These are phyloP conservation scores for Cyphellophora europaea DNA, from an alignment of 2,329 filamentous ascomycete genomes.

Conservation along the genomic window DNA sequence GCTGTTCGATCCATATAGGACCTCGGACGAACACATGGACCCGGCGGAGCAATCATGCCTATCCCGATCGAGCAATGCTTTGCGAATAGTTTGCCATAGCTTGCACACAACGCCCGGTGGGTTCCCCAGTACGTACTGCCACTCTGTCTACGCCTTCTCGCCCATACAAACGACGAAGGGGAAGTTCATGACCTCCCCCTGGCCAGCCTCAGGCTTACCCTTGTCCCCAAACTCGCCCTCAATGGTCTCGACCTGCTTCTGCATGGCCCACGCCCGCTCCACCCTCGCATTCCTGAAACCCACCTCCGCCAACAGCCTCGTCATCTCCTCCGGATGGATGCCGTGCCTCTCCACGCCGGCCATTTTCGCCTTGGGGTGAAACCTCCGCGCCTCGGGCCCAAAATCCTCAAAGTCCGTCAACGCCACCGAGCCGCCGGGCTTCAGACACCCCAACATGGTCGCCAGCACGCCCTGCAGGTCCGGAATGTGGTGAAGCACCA, in stretches of 20 bases:
- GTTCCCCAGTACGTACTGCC: too few species aligned
- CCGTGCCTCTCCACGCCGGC: constrained; percentile 47
- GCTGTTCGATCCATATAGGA: too few species aligned
- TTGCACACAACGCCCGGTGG: too few species aligned
- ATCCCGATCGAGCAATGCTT: too few species aligned
- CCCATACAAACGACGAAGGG: constrained; percentile 35
- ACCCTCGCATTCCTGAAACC: constrained; percentile 43
- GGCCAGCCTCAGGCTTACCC: constrained; percentile 5
- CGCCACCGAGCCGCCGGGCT: constrained; percentile 38
- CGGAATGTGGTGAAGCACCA: constrained; percentile 48
- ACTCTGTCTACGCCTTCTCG: too few species aligned
- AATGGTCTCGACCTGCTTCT: constrained; percentile 41
- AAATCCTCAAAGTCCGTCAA: constrained; percentile 52
- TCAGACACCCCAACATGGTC: constrained; percentile 39
- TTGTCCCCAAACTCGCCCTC: constrained; percentile 26
- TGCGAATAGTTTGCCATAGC: too few species aligned
- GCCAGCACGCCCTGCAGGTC: constrained; percentile 33
- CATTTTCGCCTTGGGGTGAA: constrained; percentile 45
- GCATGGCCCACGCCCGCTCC: constrained; percentile 38
- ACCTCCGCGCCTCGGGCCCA: constrained; percentile 41
- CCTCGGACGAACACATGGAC: too few species aligned
- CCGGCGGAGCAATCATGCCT: too few species aligned
- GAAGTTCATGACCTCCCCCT: constrained; percentile 28
- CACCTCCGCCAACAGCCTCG: constrained; percentile 33
- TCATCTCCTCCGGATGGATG: constrained; percentile 33